These are phyloP conservation scores for Lasiodiplodia theobromae DNA, from an alignment of 2,329 filamentous ascomycete genomes.

Conservation along the genomic window DNA sequence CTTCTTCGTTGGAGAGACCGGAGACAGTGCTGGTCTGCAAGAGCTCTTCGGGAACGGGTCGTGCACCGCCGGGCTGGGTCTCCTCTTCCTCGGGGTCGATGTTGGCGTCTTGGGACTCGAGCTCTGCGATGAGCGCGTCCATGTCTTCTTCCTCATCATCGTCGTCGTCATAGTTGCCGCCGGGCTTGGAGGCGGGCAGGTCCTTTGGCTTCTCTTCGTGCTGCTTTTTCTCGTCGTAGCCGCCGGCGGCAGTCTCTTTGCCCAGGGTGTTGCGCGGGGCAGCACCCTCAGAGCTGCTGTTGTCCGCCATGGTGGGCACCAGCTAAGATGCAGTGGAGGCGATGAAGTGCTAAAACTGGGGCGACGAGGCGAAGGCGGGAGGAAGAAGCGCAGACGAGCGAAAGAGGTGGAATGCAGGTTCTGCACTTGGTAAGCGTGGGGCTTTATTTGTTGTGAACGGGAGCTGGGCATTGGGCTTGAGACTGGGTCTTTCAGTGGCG, in stretches of 20 bases:
- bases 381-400: constrained; percentile 1
- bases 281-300: constrained; percentile 15
- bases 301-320: constrained; percentile 26
- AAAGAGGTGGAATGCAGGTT: constrained; percentile 12
- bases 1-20: constrained; percentile 66
- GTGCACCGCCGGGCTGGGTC: constrained; percentile 60
- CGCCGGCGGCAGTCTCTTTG: constrained; percentile 37
- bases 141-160: constrained; percentile 85
- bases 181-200: constrained; percentile 34
- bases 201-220: constrained; percentile 33
- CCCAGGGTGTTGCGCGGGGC: constrained; percentile 38
- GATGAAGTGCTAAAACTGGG: constrained; percentile 9
- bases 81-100: constrained; percentile 66
- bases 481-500: background rate
- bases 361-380: background rate
- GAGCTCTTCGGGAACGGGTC: constrained; percentile 74
- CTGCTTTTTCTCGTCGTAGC: constrained; percentile 40
- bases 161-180: constrained; percentile 58
- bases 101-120: constrained; percentile 81
- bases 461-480: constrained; percentile 13
- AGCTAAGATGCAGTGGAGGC: constrained; percentile 26
- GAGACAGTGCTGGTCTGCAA: constrained; percentile 75
- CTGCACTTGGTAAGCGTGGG: constrained; percentile 13
- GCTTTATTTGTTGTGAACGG: constrained; percentile 8
- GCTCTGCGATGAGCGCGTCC: constrained; percentile 84